phyloP scores from a whole-genome alignment of 805 yeast genomes.

The Jamesozyma gamospora region DNA sequence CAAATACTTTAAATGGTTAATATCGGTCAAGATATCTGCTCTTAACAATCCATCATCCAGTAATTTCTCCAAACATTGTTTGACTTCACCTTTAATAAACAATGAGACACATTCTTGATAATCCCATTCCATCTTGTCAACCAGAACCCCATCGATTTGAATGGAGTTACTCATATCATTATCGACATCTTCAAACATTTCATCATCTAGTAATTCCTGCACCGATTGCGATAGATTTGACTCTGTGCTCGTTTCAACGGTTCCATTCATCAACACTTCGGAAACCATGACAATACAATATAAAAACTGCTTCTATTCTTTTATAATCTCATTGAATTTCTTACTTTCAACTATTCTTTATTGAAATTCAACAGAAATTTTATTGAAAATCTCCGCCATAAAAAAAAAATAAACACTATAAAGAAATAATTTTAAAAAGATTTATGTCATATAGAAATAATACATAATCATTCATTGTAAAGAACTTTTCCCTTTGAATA shows the following conservation, averaged over 20 bases:
- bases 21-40: slow-evolving; percentile 1
- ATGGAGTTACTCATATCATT: neutral
- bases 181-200: slow-evolving; percentile 5
- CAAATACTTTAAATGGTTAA: neutral
- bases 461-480: too few relatives aligned
- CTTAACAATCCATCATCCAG: slow-evolving; percentile 8
- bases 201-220: slow-evolving; percentile 17
- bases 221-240: slow-evolving; percentile 3
- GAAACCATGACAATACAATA: too few relatives aligned
- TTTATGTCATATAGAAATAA: too few relatives aligned
- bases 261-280: too few relatives aligned
- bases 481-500: too few relatives aligned
- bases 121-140: neutral
- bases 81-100: slow-evolving; percentile 17
- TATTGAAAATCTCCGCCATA: too few relatives aligned
- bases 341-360: too few relatives aligned
- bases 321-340: too few relatives aligned
- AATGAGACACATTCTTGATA: slow-evolving; percentile 14
- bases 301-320: too few relatives aligned
- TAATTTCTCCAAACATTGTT: slow-evolving; percentile 17
- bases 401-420: too few relatives aligned
- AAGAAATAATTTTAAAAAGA: too few relatives aligned
- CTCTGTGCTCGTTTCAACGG: neutral
- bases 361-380: too few relatives aligned
- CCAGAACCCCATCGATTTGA: neutral